Evolutionary conservation across 495 filamentous ascomycete species (phyloP).

Genomic region (Astrothelium subdiscretum): DNA sequence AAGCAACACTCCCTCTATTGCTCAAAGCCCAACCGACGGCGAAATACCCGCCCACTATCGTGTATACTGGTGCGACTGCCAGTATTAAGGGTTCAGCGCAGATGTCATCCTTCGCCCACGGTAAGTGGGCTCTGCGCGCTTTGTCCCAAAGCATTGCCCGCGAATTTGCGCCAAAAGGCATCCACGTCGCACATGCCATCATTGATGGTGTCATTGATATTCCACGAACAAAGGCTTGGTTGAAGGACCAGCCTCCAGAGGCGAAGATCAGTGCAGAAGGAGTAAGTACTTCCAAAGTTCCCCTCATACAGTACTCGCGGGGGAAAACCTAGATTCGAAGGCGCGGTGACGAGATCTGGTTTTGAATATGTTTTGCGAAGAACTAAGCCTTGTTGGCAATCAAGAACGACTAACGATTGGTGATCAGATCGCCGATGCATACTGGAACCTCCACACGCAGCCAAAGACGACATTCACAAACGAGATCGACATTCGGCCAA

Average conservation of each 20-base stretch:
- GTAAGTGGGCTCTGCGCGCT: constrained; percentile 73
- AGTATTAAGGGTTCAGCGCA: constrained; percentile 60
- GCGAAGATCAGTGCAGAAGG: constrained; percentile 70
- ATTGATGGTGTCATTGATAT: constrained; percentile 88
- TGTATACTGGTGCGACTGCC: constrained; percentile 84
- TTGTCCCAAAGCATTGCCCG: constrained; percentile 66
- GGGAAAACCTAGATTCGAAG: too few species aligned
- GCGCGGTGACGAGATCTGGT: too few species aligned
- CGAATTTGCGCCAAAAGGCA: constrained; percentile 80
- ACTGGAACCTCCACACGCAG: constrained; percentile 85
- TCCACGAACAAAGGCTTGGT: constrained; percentile 51
- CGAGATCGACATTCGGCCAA: constrained; percentile 73
- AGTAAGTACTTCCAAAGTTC: constrained; percentile 40
- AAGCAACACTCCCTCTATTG: constrained; percentile 60
- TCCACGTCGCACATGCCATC: constrained; percentile 78
- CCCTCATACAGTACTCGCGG: background rate
- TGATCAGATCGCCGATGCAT: constrained; percentile 71
- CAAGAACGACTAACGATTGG: background rate
- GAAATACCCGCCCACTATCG: constrained; percentile 60
- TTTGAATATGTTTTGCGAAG: too few species aligned
- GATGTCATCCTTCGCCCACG: constrained; percentile 61
- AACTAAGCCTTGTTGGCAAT: too few species aligned
- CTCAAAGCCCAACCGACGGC: constrained; percentile 40
- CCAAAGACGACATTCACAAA: constrained; percentile 68
- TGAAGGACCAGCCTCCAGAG: constrained; percentile 46